These are phyloP conservation scores for Scedosporium aurantiacum DNA, from an alignment of 2,329 filamentous ascomycete genomes.

Conservation along the genomic window DNA sequence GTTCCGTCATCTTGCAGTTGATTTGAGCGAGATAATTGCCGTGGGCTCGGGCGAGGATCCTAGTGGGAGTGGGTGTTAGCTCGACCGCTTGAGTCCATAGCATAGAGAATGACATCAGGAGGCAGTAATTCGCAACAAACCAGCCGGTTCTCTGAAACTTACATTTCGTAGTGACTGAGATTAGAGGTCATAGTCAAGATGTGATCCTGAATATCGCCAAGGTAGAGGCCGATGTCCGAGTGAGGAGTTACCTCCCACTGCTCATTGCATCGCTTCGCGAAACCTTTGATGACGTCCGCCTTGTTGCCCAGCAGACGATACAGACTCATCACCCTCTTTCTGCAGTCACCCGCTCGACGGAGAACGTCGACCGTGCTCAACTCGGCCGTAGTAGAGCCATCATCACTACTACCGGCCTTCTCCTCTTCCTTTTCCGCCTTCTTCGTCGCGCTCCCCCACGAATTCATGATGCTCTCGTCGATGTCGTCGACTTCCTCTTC, in stretches of 20 bases:
- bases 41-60: slow-evolving; percentile 81
- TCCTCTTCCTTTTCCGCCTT: slow-evolving; percentile 31
- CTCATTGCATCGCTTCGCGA: slow-evolving; percentile 96
- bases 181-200: slow-evolving; percentile 99
- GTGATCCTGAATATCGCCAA: slow-evolving; percentile 97
- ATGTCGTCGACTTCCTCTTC: slow-evolving; percentile 97
- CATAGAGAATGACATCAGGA: background rate
- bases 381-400: slow-evolving; percentile 29
- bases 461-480: slow-evolving; percentile 84
- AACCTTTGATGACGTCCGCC: slow-evolving; percentile 97
- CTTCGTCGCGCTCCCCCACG: slow-evolving; percentile 31
- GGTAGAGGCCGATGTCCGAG: slow-evolving; percentile 91
- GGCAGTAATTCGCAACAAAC: background rate
- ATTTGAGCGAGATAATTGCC: slow-evolving; percentile 98
- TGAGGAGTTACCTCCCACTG: slow-evolving; percentile 93
- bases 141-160: slow-evolving; percentile 22
- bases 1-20: slow-evolving; percentile 97
- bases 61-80: slow-evolving; percentile 21
- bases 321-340: slow-evolving; percentile 94
- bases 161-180: slow-evolving; percentile 92
- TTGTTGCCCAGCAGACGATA: slow-evolving; percentile 93
- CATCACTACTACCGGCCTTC: slow-evolving; percentile 24
- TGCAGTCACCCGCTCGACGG: slow-evolving; percentile 79
- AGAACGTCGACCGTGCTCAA: slow-evolving; percentile 70
- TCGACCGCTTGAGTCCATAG: background rate